These are phyloP conservation scores for Penicillium expansum DNA, from an alignment of 2,329 filamentous ascomycete genomes.

Conservation along the genomic window DNA sequence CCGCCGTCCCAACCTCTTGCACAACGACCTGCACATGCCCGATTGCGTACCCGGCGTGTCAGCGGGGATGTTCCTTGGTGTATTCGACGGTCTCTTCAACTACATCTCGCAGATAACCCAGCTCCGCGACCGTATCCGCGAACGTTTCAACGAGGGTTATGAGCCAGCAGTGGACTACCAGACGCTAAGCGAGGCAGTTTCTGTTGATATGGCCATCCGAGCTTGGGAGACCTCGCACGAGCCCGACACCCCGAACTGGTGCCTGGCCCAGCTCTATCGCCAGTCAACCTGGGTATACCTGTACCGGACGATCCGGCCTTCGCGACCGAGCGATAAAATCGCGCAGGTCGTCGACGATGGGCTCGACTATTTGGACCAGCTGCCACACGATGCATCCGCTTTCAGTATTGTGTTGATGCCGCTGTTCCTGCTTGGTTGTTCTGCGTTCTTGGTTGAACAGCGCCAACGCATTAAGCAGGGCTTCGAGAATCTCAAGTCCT, in stretches of 20 bases:
- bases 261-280: slow-evolving; percentile 58
- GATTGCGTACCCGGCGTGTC: slow-evolving; percentile 55
- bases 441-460: slow-evolving; percentile 56
- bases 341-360: slow-evolving; percentile 58
- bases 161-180: slow-evolving; percentile 72
- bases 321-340: slow-evolving; percentile 55
- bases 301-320: slow-evolving; percentile 59
- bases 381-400: slow-evolving; percentile 55
- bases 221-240: slow-evolving; percentile 66
- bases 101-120: slow-evolving; percentile 76
- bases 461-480: slow-evolving; percentile 55
- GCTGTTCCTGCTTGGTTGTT: slow-evolving; percentile 60
- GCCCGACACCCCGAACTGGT: slow-evolving; percentile 53
- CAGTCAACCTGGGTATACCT: slow-evolving; percentile 64
- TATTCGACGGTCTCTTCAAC: slow-evolving; percentile 76
- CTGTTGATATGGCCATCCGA: slow-evolving; percentile 71
- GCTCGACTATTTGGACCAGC: slow-evolving; percentile 53
- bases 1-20: slow-evolving; percentile 52
- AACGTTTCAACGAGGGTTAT: slow-evolving; percentile 59
- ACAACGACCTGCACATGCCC: slow-evolving; percentile 54
- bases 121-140: slow-evolving; percentile 70
- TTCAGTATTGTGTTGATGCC: slow-evolving; percentile 61
- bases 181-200: slow-evolving; percentile 68
- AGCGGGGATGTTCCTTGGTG: slow-evolving; percentile 66
- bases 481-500: slow-evolving; percentile 55